Conservation (phyloP, 2,329 filamentous ascomycete genomes). For the Alternaria infectoria region DNA sequence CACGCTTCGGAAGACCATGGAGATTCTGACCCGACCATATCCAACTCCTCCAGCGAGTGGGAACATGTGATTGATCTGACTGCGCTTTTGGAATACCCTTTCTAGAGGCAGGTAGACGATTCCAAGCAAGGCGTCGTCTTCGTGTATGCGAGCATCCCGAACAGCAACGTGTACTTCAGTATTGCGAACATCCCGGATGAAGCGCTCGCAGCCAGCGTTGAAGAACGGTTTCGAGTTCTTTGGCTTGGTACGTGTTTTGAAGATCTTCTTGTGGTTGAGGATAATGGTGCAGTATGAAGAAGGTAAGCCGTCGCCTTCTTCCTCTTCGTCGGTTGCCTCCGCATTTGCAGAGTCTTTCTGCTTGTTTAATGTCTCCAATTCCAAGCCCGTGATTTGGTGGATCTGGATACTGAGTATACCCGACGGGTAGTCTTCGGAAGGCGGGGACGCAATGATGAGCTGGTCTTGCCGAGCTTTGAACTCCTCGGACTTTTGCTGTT, state of each 20-base stretch:
- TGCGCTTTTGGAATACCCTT: constrained; percentile 66
- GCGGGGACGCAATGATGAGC: constrained; percentile 72
- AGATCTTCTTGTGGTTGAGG: constrained; percentile 72
- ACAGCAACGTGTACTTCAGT: constrained; percentile 73
- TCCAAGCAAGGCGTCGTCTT: constrained; percentile 72
- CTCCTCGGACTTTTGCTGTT: constrained; percentile 72
- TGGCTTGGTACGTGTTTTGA: constrained; percentile 75
- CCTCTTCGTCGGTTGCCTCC: constrained; percentile 64
- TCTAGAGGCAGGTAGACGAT: constrained; percentile 71
- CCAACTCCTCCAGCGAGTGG: constrained; percentile 76
- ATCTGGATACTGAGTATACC: constrained; percentile 74
- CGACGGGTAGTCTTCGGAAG: constrained; percentile 65
- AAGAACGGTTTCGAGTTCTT: constrained; percentile 81
- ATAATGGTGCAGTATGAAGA: constrained; percentile 76
- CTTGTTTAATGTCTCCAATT: constrained; percentile 67
- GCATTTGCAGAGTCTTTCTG: constrained; percentile 55
- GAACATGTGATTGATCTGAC: constrained; percentile 70
- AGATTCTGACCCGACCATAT: constrained; percentile 71
- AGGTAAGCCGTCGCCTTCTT: constrained; percentile 68
- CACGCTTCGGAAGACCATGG: constrained; percentile 75
- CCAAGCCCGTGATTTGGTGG: constrained; percentile 74
- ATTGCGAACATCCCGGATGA: constrained; percentile 70
- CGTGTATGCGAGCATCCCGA: constrained; percentile 70
- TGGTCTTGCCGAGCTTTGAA: constrained; percentile 63
- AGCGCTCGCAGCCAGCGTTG: constrained; percentile 76